Conservation (phyloP, 352 stramenopile species). For the Pythium guiyangense region DNA sequence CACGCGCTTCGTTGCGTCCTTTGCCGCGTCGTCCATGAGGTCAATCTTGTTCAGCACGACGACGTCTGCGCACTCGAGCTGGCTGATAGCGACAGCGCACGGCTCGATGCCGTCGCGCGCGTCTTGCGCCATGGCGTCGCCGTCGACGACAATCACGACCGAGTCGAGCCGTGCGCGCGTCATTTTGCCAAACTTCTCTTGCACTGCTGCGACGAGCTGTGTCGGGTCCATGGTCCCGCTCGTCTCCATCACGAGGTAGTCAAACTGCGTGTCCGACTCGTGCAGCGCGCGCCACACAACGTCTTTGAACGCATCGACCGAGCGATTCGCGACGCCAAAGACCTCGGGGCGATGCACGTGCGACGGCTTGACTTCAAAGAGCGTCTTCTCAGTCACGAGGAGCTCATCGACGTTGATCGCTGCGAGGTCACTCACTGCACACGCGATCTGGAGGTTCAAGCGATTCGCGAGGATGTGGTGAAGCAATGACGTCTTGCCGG, state of each 20-base stretch:
- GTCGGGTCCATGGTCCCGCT: slow-evolving; percentile 72
- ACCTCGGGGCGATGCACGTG: slow-evolving; percentile 21
- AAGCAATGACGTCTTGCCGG: slow-evolving; percentile 68
- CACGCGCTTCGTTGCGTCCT: slow-evolving; percentile 23
- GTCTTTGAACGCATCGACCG: slow-evolving; percentile 63
- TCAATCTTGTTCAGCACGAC: slow-evolving; percentile 85
- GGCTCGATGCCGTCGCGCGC: slow-evolving; percentile 16
- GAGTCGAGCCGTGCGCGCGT: slow-evolving; percentile 72
- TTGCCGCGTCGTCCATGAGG: slow-evolving; percentile 33
- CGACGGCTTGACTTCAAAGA: slow-evolving; percentile 26
- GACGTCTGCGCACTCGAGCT: slow-evolving; percentile 69
- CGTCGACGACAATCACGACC: slow-evolving; percentile 74
- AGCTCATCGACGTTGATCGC: slow-evolving; percentile 67
- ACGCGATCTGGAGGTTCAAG: slow-evolving; percentile 64
- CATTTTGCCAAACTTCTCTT: slow-evolving; percentile 77
- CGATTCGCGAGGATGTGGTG: slow-evolving; percentile 59
- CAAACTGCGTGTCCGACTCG: slow-evolving; percentile 43
- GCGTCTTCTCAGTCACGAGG: slow-evolving; percentile 42
- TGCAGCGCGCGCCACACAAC: slow-evolving; percentile 58
- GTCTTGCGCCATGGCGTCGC: slow-evolving; percentile 56
- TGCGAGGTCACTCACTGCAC: slow-evolving; percentile 63
- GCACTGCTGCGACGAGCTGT: slow-evolving; percentile 53
- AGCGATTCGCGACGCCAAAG: slow-evolving; percentile 26
- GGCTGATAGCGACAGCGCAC: slow-evolving; percentile 43
- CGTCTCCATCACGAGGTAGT: slow-evolving; percentile 77